A percentile compares a stretch with the other conserved stretches of the same genome.
Evolutionary conservation across 139 green algal genomes (phyloP).

Genomic region (Edaphochlamys debaryana): DNA sequence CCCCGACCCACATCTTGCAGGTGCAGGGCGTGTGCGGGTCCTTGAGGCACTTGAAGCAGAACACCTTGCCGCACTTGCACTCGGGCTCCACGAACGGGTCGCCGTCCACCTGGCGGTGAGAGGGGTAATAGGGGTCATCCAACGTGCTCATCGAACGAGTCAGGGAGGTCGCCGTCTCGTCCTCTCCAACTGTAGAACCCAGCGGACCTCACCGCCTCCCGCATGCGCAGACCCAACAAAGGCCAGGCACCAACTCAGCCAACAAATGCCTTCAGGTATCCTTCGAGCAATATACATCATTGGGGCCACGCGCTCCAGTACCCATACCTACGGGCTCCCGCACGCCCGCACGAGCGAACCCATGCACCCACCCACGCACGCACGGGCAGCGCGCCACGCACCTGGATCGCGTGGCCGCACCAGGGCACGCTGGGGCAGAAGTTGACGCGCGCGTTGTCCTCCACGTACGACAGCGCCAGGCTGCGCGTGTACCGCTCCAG

Average conservation of each 20-base stretch:
- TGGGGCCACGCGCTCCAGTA: too few species aligned
- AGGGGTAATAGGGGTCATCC: not conserved
- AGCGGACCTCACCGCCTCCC: too few species aligned
- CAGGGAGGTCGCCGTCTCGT: too few species aligned
- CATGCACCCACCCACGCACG: too few species aligned
- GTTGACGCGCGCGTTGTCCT: slow-evolving; percentile 64
- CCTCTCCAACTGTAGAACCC: too few species aligned
- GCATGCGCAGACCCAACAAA: too few species aligned
- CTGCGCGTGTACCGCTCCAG: slow-evolving; percentile 70
- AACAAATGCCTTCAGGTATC: too few species aligned
- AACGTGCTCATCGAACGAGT: too few species aligned
- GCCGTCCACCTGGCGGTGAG: slow-evolving; percentile 59
- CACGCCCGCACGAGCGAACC: too few species aligned
- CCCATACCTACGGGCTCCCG: too few species aligned
- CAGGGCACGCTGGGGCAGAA: slow-evolving; percentile 74
- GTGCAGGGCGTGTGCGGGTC: slow-evolving; percentile 88
- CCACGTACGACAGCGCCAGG: slow-evolving; percentile 73
- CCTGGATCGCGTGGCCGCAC: slow-evolving; percentile 74
- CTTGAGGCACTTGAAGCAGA: slow-evolving; percentile 89
- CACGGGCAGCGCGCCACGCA: slow-evolving; percentile 9
- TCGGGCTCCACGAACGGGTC: slow-evolving; percentile 83
- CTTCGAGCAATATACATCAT: too few species aligned
- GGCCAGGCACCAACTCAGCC: too few species aligned
- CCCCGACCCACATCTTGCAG: slow-evolving; percentile 80
- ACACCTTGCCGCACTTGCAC: slow-evolving; percentile 79